Base-by-base conservation (phyloP, 345 rosid genomes). In the Clarkia xantiana region DNA sequence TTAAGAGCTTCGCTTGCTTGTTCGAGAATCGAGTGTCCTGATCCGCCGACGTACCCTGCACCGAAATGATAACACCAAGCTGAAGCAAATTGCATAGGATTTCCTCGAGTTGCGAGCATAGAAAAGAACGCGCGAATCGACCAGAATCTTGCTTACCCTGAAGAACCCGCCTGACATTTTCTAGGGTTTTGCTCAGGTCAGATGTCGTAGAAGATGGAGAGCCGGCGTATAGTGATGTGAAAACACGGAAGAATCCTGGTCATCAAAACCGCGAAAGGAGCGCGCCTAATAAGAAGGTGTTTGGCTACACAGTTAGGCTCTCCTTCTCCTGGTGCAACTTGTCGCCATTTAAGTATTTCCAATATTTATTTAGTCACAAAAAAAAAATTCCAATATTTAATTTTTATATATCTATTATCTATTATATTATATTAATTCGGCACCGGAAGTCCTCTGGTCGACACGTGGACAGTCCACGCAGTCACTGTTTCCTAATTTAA, bases 11-110 rank as follows among this genome's bases (percentile, higher is more conserved):
- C 4, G 94, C 96, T 64, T 93, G 96, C 79, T 93, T 93, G 82
- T 93, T 93, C 23, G 99, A 93, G 69, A 87, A 93, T 58, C 99
- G 76, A 52, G 96, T 87, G 65, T 93, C 99, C 56, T 93, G 99
- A 52, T 93, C 99, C 14, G 95, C 95, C 53, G 96, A 84, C 38
- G 99, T 84, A 18, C 99, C 99, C 99, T 93, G 42, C 39, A 39
- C 42, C 9, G 36, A 29, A 9, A 29, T 29, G 36, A 29, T 5
- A 29, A 29, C 36, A 29, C 36, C 36, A 29, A 29, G 36, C 9
- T 29, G 36, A 29, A 29, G 4, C 6, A 29, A 29, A 29, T 29
- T 29, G 9, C 36, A 29, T 29, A 29, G 8, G 36, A 29, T 29
- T 7, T 29, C 36, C 36, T 1, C 36, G 8, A 29, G 36, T 7